Percentiles rank a stretch among this genome's conserved stretches.
phyloP scores from a whole-genome alignment of 1,139 yeast genomes.

The Hemisphaericaspora xylofermentans region DNA sequence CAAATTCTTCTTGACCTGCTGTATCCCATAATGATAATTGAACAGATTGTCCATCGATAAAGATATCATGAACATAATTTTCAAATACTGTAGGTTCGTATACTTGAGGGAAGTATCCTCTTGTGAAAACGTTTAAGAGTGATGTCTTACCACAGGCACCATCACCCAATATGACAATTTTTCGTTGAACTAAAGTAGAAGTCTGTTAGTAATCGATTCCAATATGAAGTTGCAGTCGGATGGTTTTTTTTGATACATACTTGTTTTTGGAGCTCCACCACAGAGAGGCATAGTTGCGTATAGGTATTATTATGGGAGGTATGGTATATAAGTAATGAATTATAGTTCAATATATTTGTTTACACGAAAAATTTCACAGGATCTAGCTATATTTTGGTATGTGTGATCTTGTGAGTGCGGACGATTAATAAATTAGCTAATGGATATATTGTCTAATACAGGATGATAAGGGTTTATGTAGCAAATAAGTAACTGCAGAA shows the following conservation, averaged over 20 bases:
- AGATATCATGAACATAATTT: slow-evolving; percentile 92
- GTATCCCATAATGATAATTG: slow-evolving; percentile 98
- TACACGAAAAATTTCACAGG: no score
- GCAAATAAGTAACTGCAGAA: no score
- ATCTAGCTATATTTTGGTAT: no score
- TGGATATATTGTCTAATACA: no score
- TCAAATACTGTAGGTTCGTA: slow-evolving; percentile 96
- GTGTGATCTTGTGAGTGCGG: no score
- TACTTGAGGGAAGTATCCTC: slow-evolving; percentile 94
- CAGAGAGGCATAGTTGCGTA: slow-evolving; percentile 67
- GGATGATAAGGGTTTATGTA: no score
- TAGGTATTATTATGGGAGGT: no score
- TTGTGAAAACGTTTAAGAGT: slow-evolving; percentile 81
- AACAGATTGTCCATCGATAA: slow-evolving; percentile 90
- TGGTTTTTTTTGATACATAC: slow-evolving; percentile 38
- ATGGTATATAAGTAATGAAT: not conserved
- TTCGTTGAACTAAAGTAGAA: slow-evolving; percentile 52
- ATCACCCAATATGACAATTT: slow-evolving; percentile 82
- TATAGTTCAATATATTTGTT: no score
- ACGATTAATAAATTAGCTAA: no score
- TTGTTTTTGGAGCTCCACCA: slow-evolving; percentile 65
- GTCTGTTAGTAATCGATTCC: slow-evolving; percentile 10
- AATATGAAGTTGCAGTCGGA: no score
- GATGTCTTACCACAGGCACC: slow-evolving; percentile 89
- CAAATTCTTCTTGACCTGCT: slow-evolving; percentile 97